Percentiles rank a stretch among this genome's conserved stretches.
phyloP scores from a whole-genome alignment of 2,329 filamentous ascomycete species.

The Lizonia empirigonia region DNA sequence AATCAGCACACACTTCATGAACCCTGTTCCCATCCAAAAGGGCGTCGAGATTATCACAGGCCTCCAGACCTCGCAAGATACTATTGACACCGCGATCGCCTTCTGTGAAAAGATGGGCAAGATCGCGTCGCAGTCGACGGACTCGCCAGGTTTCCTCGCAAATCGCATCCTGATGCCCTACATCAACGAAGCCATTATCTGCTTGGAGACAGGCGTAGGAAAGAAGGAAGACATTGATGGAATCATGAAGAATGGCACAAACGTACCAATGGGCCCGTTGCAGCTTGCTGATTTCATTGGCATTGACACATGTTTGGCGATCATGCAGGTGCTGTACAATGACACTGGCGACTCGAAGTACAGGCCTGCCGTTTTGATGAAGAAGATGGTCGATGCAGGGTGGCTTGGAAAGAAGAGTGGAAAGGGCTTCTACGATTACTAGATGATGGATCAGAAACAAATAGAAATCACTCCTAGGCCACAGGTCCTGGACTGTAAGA shows the following conservation, averaged over 20 bases:
- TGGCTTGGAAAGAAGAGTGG: constrained; percentile 98
- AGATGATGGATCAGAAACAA: neutral
- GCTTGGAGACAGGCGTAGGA: constrained; percentile 90
- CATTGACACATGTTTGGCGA: constrained; percentile 91
- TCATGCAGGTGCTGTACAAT: constrained; percentile 92
- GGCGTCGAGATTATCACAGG: constrained; percentile 97
- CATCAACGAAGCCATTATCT: constrained; percentile 97
- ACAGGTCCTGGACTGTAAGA: too few species aligned
- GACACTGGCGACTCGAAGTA: constrained; percentile 98
- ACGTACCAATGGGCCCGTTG: constrained; percentile 96
- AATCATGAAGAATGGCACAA: constrained; percentile 99
- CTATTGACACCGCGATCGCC: constrained; percentile 78
- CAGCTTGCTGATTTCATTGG: constrained; percentile 96
- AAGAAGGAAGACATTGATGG: constrained; percentile 89
- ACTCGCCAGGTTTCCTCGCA: constrained; percentile 91
- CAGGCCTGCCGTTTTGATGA: constrained; percentile 81
- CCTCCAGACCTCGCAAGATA: constrained; percentile 84
- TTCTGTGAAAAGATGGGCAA: constrained; percentile 96
- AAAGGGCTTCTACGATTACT: constrained; percentile 95
- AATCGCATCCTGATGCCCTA: constrained; percentile 99
- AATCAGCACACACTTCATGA: constrained; percentile 98
- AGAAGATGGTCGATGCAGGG: constrained; percentile 96
- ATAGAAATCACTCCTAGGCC: too few species aligned
- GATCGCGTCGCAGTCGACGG: constrained; percentile 82
- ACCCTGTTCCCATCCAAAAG: constrained; percentile 95